phyloP scores from a whole-genome alignment of 176 grass and related monocot genomes.

The maize (Zea mays) region Zm-B73-REFERENCE-NAM-5.0 NC_050105.1:151154501-151155000 shows the following conservation, averaged over 20 bases:
- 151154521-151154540: slow-evolving; percentile 68
- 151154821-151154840: slow-evolving; percentile 57
- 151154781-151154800: slow-evolving; percentile 54
- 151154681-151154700: slow-evolving; percentile 76
- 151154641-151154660: not conserved
- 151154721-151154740: slow-evolving; percentile 79
- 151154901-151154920: not conserved
- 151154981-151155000: slow-evolving; percentile 92
- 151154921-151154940: slow-evolving; percentile 17
- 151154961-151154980: slow-evolving; percentile 48
- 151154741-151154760: slow-evolving; percentile 74
- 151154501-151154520: slow-evolving; percentile 70
- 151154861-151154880: not conserved
- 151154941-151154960: slow-evolving; percentile 27
- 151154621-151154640: not conserved
- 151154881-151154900: not conserved
- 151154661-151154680: not conserved
- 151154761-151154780: slow-evolving; percentile 82
- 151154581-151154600: not conserved
- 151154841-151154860: slow-evolving; percentile 44
- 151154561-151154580: slow-evolving; percentile 12
- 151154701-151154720: slow-evolving; percentile 93
- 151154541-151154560: slow-evolving; percentile 76
- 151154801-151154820: slow-evolving; percentile 57
- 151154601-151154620: not conserved